Base-by-base conservation (phyloP, 140 eudicot species). In the Flaveria floridana region DNA sequence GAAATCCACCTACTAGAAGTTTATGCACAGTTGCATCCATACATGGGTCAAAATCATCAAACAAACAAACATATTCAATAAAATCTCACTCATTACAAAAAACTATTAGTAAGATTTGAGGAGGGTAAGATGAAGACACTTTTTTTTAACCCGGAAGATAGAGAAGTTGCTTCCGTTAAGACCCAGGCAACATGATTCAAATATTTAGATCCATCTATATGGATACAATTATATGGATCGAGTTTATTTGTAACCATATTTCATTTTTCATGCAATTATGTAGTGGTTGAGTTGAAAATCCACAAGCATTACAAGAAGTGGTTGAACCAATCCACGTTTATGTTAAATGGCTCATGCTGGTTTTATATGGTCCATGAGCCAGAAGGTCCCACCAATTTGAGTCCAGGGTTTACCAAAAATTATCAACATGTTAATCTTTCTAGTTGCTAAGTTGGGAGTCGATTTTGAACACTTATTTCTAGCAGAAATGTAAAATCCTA, bases 331-430 rank as follows among this genome's bases (percentile, higher is more conserved):
- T 28, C 23, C 69, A 13, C 47, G 0, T 2, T 2, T n/a, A 39
- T 39, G 18, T 51, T 28, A 12, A 52, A 28, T 1, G 62, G 64
- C 51, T 47, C 71, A 62, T 16, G 63, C 9, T 59, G 71, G 30
- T 44, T 72, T 55, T 12, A 56, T 16, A 19, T 30, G 41, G 56
- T 13, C 68, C 62, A 58, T 44, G 69, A 57, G 78, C 58, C 46
- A 63, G 9, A 63, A 63, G 80, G 68, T 39, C 74, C 57, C 57
- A 42, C 63, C 50, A 41, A 41, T 21, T 20, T 37, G 28, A 39
- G 51, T 37, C 52, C 51, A 16, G 16, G 51, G 53, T 15, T 19
- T 28, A 58, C 70, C 42, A n/a, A 9, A 20, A 39, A 19, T 51
- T 4, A 39, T 25, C 4, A 47, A 11, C 41, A 65, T 37, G 74